A percentile compares a stretch with the other conserved stretches of the same genome.
These are phyloP conservation scores for Mitragyna speciosa DNA, from an alignment of 257 asterid species.

Conservation along the genomic window DNA sequence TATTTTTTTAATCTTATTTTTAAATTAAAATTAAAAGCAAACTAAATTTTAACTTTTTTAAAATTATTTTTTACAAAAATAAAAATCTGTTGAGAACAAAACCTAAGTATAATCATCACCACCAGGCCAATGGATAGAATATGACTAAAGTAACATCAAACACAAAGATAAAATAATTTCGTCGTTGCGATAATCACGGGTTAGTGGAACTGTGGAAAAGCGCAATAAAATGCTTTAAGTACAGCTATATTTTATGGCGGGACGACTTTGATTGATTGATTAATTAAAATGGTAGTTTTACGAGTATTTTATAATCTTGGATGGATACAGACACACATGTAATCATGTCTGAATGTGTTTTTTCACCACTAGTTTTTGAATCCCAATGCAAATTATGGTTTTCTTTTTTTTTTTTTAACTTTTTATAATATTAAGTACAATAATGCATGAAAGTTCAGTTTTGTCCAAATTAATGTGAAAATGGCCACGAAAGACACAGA, in stretches of 20 bases:
- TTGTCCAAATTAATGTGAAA: slow-evolving; percentile 12
- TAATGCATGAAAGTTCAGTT: slow-evolving; percentile 25
- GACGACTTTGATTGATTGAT: not conserved
- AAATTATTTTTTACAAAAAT: too few relatives aligned
- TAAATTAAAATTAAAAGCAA: too few relatives aligned
- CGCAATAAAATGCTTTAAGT: not conserved
- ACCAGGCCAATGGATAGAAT: not conserved
- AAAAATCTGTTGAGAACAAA: too few relatives aligned
- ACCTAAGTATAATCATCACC: too few relatives aligned
- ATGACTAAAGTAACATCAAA: not conserved
- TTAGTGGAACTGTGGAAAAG: not conserved
- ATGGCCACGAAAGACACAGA: not conserved
- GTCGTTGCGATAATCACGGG: slow-evolving; percentile 27
- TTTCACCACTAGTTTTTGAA: not conserved
- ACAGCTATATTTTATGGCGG: not conserved
- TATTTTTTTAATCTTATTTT: too few relatives aligned
- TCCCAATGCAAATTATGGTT: not conserved
- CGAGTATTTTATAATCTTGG: not conserved
- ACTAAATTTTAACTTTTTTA: too few relatives aligned
- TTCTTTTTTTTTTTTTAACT: not conserved
- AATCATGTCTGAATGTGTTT: not conserved
- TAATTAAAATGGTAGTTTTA: not conserved
- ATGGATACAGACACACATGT: not conserved
- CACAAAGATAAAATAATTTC: slow-evolving; percentile 10
- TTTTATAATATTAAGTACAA: not conserved